Evolutionary conservation across 1,284 basidiomycete species (phyloP).

Genomic region (Malassezia vespertilionis): DNA sequence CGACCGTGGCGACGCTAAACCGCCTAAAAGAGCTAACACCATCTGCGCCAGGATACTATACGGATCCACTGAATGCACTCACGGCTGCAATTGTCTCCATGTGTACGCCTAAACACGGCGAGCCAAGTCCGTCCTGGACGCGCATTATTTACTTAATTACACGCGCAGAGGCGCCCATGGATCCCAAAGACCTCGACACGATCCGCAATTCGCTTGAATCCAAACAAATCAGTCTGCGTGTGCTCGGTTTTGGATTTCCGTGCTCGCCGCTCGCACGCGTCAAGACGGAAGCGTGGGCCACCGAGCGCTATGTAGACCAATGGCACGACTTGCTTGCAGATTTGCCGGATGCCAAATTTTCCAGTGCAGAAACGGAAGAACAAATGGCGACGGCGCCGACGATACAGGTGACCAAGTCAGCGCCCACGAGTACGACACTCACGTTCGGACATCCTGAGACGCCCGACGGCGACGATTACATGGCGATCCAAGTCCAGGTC

Average conservation of each 20-base stretch:
- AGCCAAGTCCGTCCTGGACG: constrained; percentile 12
- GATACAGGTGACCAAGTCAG: constrained; percentile 25
- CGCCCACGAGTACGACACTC: constrained; percentile 21
- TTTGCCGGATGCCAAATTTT: constrained; percentile 53
- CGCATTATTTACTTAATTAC: constrained; percentile 10
- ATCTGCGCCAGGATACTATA: too few species aligned
- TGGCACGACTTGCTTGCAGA: constrained; percentile 55
- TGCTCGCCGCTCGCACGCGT: not conserved
- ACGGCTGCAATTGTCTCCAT: not conserved
- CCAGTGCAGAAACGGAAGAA: constrained; percentile 23
- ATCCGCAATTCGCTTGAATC: not conserved
- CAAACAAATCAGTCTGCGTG: constrained; percentile 2
- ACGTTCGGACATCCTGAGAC: constrained; percentile 24
- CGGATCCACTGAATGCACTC: constrained; percentile 8
- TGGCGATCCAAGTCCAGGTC: constrained; percentile 65
- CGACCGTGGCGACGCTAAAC: constrained; percentile 11
- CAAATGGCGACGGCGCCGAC: constrained; percentile 25
- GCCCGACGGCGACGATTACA: constrained; percentile 39
- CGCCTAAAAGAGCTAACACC: not conserved
- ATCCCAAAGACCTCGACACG: constrained; percentile 1
- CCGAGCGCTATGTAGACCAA: constrained; percentile 74
- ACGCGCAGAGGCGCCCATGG: not conserved
- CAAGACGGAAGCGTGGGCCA: constrained; percentile 38
- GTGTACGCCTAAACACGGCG: constrained; percentile 3
- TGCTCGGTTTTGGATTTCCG: constrained; percentile 7